Percentiles rank a stretch among this genome's conserved stretches.
Conservation (phyloP, 2,329 filamentous ascomycete genomes). For the Penicillium paneum region DNA sequence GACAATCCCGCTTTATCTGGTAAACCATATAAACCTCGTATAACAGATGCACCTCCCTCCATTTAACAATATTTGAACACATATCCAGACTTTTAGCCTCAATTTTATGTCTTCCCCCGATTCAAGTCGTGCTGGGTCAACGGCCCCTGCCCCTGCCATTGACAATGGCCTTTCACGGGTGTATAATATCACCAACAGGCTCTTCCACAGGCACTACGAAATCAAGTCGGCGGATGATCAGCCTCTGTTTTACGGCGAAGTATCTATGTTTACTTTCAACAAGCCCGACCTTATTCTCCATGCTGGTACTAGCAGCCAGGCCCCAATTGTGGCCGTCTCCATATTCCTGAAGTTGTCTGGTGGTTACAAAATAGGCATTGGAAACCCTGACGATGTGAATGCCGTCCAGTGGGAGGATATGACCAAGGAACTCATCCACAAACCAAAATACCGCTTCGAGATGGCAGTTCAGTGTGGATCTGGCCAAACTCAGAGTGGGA, state of each 20-base stretch:
- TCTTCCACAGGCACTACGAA: constrained; percentile 15
- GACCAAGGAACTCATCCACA: constrained; percentile 16
- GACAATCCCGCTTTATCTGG: not conserved
- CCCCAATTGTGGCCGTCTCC: constrained; percentile 21
- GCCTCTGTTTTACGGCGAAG: constrained; percentile 8
- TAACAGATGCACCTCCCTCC: not conserved
- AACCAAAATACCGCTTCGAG: constrained; percentile 26
- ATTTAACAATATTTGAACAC: not conserved
- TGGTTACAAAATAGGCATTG: constrained; percentile 27
- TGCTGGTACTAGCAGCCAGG: constrained; percentile 8
- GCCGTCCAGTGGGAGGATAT: constrained; percentile 28
- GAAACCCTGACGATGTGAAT: constrained; percentile 21
- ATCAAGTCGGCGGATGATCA: constrained; percentile 13
- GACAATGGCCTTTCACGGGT: constrained; percentile 3
- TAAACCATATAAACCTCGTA: not conserved
- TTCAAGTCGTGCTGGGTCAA: constrained; percentile 9
- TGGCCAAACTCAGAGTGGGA: not conserved
- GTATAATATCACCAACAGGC: constrained; percentile 10
- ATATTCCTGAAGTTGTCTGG: constrained; percentile 25
- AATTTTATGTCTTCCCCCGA: constrained; percentile 5
- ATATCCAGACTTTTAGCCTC: not conserved
- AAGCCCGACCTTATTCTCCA: constrained; percentile 18
- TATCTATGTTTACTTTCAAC: constrained; percentile 13
- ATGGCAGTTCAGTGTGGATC: constrained; percentile 11
- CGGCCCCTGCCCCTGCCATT: constrained; percentile 5